phyloP scores from a whole-genome alignment of 805 yeast species.

The Candida vaughaniae region DNA sequence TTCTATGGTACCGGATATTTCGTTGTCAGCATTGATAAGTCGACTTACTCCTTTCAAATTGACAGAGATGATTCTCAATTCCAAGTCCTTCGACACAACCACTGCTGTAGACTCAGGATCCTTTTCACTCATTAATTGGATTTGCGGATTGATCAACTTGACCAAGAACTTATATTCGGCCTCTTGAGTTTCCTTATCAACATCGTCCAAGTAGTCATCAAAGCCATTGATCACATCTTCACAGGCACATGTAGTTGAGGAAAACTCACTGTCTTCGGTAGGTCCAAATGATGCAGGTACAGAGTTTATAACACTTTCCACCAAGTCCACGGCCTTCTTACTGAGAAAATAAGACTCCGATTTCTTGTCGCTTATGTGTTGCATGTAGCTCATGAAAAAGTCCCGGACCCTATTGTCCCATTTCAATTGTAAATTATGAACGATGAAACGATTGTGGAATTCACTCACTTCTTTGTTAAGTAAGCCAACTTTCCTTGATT shows the following conservation, averaged over 20 bases:
- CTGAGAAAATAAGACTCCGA: slow-evolving; percentile 46
- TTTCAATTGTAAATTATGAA: slow-evolving; percentile 70
- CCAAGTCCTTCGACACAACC: slow-evolving; percentile 58
- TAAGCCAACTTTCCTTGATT: slow-evolving; percentile 22
- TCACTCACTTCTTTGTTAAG: slow-evolving; percentile 24
- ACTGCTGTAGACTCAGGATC: slow-evolving; percentile 50
- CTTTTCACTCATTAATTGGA: slow-evolving; percentile 56
- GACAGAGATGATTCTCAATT: slow-evolving; percentile 48
- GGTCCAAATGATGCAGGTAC: slow-evolving; percentile 13
- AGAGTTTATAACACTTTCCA: slow-evolving; percentile 38
- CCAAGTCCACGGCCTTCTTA: slow-evolving; percentile 48
- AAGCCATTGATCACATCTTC: slow-evolving; percentile 45
- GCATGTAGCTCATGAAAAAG: slow-evolving; percentile 56
- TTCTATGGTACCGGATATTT: slow-evolving; percentile 46
- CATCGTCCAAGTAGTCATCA: slow-evolving; percentile 49
- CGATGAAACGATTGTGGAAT: slow-evolving; percentile 67
- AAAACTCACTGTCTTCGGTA: slow-evolving; percentile 17
- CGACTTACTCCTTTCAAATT: slow-evolving; percentile 42
- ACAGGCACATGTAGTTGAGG: slow-evolving; percentile 19
- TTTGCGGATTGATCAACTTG: slow-evolving; percentile 76
- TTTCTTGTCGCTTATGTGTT: slow-evolving; percentile 42
- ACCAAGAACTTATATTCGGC: slow-evolving; percentile 59
- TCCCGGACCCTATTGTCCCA: slow-evolving; percentile 78
- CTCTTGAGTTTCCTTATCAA: slow-evolving; percentile 40
- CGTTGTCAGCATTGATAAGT: slow-evolving; percentile 30